phyloP scores from a whole-genome alignment of 1,284 basidiomycete species.

The Malassezia pachydermatis region DNA sequence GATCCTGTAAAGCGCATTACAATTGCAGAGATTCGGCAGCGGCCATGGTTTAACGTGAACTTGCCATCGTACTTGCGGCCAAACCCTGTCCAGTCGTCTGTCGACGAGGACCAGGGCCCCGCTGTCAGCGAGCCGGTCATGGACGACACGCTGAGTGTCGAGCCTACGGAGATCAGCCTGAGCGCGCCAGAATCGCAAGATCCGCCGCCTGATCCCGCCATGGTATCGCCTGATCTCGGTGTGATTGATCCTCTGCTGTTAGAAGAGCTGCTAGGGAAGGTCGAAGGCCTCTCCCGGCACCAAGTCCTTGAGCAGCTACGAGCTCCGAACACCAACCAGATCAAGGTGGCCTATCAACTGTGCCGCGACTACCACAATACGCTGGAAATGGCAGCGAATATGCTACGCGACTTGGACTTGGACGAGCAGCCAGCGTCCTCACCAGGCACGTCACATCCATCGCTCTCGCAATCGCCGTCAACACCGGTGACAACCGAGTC shows the following conservation, averaged over 20 bases:
- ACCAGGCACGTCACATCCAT: no score
- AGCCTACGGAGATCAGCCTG: not conserved
- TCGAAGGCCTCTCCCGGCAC: slow-evolving; percentile 67
- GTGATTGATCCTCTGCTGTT: slow-evolving; percentile 81
- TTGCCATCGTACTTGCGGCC: slow-evolving; percentile 53
- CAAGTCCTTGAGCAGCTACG: slow-evolving; percentile 76
- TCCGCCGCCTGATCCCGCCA: not conserved
- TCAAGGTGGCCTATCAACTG: slow-evolving; percentile 93
- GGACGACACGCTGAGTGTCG: slow-evolving; percentile 13
- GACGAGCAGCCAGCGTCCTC: slow-evolving; percentile 15
- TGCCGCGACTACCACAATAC: slow-evolving; percentile 77
- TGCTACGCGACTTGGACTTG: slow-evolving; percentile 12
- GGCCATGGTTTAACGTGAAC: slow-evolving; percentile 46
- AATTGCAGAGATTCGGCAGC: slow-evolving; percentile 40
- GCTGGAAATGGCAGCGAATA: slow-evolving; percentile 56
- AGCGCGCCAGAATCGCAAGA: not conserved
- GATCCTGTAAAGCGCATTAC: slow-evolving; percentile 48
- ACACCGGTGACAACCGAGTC: slow-evolving; percentile 19
- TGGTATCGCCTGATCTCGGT: slow-evolving; percentile 55
- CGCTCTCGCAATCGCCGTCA: slow-evolving; percentile 51
- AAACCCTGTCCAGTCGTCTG: slow-evolving; percentile 63
- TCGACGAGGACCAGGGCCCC: slow-evolving; percentile 53
- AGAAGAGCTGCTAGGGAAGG: slow-evolving; percentile 64
- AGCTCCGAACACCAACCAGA: slow-evolving; percentile 78
- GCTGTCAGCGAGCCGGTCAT: slow-evolving; percentile 28